Base-by-base conservation (phyloP, 495 filamentous ascomycete species). In the Daldinia bambusicola region DNA sequence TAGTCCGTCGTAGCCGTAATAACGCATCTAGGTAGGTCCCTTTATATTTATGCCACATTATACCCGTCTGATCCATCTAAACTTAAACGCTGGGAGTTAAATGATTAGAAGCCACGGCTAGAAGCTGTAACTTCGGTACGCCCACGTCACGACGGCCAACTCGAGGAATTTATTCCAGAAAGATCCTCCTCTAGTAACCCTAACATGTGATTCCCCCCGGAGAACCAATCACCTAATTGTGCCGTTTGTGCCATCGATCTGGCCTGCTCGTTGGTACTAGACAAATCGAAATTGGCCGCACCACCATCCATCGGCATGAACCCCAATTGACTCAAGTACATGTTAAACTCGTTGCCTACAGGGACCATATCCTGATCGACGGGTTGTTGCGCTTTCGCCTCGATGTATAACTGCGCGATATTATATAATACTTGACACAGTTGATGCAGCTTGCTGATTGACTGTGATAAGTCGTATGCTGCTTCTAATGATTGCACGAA, bases 171-270 rank as follows among this genome's bases (percentile, higher is more conserved):
- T 43, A 89, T 85, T 60, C 82, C 76, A 9, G 84, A 83, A 18
- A 88, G 53, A 74, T 90, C 88, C 67, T 87, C 87, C 68, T 90
- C 88, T 55, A 91, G 65, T 63, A 92, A 63, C 0, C 85, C 86
- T 80, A 91, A 81, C 78, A 92, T 88, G 71, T 89, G 85, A 43
- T 86, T 85, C 70, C 89, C 89, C 0, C 89, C 87, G 36, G 87
- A 89, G 68, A 89, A 92, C 89, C 89, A 92, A 67, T 89, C 89
- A 20, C 86, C 87, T 9, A 91, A 70, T 61, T 88, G 84, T 48
- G 78, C 75, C 6, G 81, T 79, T 69, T 85, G 82, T 48, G 72
- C 62, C 45, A 62, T 71, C 16, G 74, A 66, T 14, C 71, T 71
- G 0, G 55, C 66, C 13, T 61, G 34, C 20, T 59, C 64, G 59